Base-by-base conservation (phyloP, 352 stramenopile genomes). In the Pythium myriotylum region DNA sequence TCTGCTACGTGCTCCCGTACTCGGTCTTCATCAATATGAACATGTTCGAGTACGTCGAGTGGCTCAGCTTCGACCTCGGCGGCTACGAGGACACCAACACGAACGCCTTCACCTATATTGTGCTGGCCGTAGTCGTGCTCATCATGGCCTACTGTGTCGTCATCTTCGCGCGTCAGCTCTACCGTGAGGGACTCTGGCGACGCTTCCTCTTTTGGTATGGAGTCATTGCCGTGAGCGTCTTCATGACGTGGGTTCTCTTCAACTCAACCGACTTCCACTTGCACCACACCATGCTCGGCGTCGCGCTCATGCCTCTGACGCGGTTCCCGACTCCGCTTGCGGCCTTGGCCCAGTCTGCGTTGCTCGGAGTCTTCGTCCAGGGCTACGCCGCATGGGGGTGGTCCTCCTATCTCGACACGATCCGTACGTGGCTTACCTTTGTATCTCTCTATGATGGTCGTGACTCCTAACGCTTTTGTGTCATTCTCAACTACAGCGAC, bases 331-430 rank as follows among this genome's bases (percentile, higher is more conserved):
- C 74, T 22, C 77, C 62, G 16, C 48, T 77, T n/a, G 81, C 85
- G 14, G 80, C 78, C 0, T 63, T 75, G 14, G 70, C 77, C 12
- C 85, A 94, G 68, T 74, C 79, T 0, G 59, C 66, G 5, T 65
- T 70, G 19, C 65, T 94, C 2, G 85, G 83, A 0, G 67, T 65
- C 23, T 92, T 92, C 37, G 68, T 92, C 6, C 83, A 94, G 45
- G 85, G 85, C 48, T 92, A 92, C 27, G 68, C 83, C 0, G 81
- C 80, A 0, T 94, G 83, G 83, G 85, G 85, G 1, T 94, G 85
- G 85, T 56, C 49, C 16, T 77, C 81, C 2, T 92, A 87, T 61
- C 71, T 94, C 17, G 76, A 84, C 12, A 76, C 59, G 0, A 84
- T 80, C 7, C 76, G 83, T 92, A 76, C 54, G 75, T 83, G 20